These are phyloP conservation scores for Ophiocordyceps camponoti-leonardi DNA, from an alignment of 2,329 filamentous ascomycete species.

Conservation along the genomic window DNA sequence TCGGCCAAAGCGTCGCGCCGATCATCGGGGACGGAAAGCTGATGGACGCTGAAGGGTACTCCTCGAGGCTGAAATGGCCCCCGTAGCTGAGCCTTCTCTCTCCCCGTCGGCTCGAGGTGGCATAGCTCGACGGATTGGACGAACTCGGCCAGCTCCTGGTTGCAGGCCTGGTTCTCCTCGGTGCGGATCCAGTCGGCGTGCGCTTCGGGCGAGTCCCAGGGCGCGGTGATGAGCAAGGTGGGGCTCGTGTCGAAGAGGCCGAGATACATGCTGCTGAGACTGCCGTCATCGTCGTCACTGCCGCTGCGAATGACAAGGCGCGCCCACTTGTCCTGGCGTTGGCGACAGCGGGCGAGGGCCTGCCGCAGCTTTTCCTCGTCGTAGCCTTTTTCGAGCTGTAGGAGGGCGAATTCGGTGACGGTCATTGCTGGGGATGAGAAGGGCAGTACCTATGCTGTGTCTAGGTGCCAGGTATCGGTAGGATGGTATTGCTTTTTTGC, in stretches of 20 bases:
- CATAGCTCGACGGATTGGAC: slow-evolving; percentile 20
- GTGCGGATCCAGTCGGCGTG: slow-evolving; percentile 26
- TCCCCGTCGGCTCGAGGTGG: slow-evolving; percentile 20
- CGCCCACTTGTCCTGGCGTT: slow-evolving; percentile 23
- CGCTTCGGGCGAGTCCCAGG: slow-evolving; percentile 23
- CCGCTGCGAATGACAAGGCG: no score
- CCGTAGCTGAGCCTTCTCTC: slow-evolving; percentile 6
- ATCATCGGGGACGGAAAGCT: slow-evolving; percentile 13
- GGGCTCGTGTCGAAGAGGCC: slow-evolving; percentile 14
- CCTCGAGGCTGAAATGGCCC: slow-evolving; percentile 7
- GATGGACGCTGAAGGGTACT: slow-evolving; percentile 17
- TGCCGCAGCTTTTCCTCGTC: slow-evolving; percentile 16
- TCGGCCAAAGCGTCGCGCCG: slow-evolving; percentile 15
- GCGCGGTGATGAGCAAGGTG: slow-evolving; percentile 23
- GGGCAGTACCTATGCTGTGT: no score
- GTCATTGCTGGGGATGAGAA: no score
- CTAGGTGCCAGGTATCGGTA: no score
- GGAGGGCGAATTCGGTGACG: slow-evolving; percentile 22
- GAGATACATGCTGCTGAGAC: slow-evolving; percentile 18
- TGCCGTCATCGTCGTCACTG: slow-evolving; percentile 12
- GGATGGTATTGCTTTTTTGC: no score
- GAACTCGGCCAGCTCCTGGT: slow-evolving; percentile 15
- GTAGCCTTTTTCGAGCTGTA: slow-evolving; percentile 13
- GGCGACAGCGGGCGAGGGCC: slow-evolving; percentile 13
- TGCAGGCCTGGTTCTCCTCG: slow-evolving; percentile 19